Percentiles rank a stretch among this genome's conserved stretches.
Conservation (phyloP, 2,329 filamentous ascomycete genomes). For the Graphilbum ipis-grandicollis region DNA sequence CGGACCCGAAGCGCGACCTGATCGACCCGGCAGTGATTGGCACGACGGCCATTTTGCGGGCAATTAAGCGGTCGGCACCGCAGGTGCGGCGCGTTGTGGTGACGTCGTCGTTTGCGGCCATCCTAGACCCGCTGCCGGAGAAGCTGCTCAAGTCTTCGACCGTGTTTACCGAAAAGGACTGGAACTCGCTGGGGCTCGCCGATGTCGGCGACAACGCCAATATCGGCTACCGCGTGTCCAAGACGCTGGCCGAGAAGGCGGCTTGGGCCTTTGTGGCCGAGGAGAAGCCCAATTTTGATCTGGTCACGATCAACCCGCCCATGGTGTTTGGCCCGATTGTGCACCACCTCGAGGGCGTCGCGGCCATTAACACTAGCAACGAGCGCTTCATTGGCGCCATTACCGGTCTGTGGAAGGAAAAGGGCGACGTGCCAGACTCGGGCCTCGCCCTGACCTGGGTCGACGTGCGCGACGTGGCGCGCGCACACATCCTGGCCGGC, state of each 20-base stretch:
- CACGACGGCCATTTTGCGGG: slow-evolving; percentile 53
- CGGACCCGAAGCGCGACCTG: slow-evolving; percentile 33
- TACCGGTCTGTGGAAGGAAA: slow-evolving; percentile 28
- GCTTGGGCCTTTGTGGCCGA: slow-evolving; percentile 32
- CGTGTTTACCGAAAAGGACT: slow-evolving; percentile 24
- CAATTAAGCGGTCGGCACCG: slow-evolving; percentile 41
- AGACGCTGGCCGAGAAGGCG: slow-evolving; percentile 33
- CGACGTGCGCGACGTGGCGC: slow-evolving; percentile 38
- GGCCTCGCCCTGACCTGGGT: slow-evolving; percentile 29
- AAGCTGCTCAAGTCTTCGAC: slow-evolving; percentile 19
- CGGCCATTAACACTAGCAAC: slow-evolving; percentile 19
- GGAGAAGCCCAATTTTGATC: slow-evolving; percentile 27
- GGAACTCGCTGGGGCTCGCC: slow-evolving; percentile 29
- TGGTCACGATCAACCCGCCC: slow-evolving; percentile 37
- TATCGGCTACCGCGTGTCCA: slow-evolving; percentile 32
- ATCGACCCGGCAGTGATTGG: slow-evolving; percentile 40
- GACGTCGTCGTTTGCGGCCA: slow-evolving; percentile 37
- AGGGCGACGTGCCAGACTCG: slow-evolving; percentile 19
- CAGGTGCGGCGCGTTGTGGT: slow-evolving; percentile 54
- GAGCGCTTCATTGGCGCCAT: slow-evolving; percentile 23
- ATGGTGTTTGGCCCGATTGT: slow-evolving; percentile 36
- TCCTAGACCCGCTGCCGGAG: slow-evolving; percentile 23
- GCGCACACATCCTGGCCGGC: slow-evolving; percentile 31
- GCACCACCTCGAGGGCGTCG: slow-evolving; percentile 26
- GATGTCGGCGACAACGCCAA: slow-evolving; percentile 18